Conservation (phyloP, 805 yeast species). For the Metschnikowia borealis region DNA sequence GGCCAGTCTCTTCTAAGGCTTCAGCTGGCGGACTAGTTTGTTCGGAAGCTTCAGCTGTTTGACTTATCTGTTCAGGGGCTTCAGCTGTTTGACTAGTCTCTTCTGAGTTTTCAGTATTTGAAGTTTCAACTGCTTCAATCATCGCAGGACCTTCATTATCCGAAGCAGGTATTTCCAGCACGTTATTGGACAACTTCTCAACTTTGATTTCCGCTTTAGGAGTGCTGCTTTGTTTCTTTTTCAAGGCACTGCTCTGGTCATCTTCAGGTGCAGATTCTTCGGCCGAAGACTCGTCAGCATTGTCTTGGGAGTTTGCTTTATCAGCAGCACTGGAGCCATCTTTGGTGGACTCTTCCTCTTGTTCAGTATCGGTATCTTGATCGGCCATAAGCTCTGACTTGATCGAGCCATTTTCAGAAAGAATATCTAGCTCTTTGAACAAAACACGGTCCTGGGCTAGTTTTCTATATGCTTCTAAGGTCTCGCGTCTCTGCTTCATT, state of each 20-base stretch:
- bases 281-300: neutral
- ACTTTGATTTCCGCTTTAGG: neutral
- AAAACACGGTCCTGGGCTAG: constrained; percentile 13
- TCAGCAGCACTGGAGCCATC: neutral
- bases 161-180: neutral
- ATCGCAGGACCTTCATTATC: neutral
- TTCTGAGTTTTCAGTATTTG: neutral
- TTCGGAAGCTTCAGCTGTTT: neutral
- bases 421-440: constrained; percentile 4
- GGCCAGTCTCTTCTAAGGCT: neutral
- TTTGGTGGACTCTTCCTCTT: constrained; percentile 1
- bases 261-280: neutral
- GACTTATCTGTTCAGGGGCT: neutral
- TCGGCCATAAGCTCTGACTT: constrained; percentile 7
- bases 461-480: constrained; percentile 23
- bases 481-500: constrained; percentile 18
- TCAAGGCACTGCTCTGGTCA: too few relatives aligned
- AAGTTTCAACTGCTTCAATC: neutral
- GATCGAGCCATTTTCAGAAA: neutral
- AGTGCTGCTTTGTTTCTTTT: neutral
- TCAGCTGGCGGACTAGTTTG: neutral
- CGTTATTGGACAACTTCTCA: neutral
- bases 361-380: constrained; percentile 7
- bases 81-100: neutral
- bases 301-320: neutral